Conservation (phyloP, 768 basidiomycete genomes). For the Boletus rubropictus region DNA sequence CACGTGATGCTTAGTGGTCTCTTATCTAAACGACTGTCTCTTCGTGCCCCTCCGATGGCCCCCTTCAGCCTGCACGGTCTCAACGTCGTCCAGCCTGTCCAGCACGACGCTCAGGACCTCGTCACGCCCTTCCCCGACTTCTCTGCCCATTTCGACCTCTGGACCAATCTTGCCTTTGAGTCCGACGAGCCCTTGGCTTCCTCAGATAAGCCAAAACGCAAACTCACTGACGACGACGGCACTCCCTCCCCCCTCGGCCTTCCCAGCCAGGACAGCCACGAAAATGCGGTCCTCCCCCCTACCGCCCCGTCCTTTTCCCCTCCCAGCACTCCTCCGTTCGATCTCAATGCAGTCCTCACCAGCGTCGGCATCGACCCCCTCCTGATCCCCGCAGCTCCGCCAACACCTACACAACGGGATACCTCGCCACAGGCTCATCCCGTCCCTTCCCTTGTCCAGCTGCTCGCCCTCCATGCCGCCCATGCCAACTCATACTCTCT, state of each 20-base stretch:
- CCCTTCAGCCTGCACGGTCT: constrained; percentile 70
- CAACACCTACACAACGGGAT: constrained; percentile 26
- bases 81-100: constrained; percentile 65
- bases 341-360: constrained; percentile 34
- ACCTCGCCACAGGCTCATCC: constrained; percentile 14
- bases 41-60: constrained; percentile 38
- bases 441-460: constrained; percentile 61
- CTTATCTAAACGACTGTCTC: neutral
- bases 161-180: constrained; percentile 79
- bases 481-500: constrained; percentile 23
- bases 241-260: neutral
- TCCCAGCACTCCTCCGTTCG: constrained; percentile 38
- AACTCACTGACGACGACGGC: constrained; percentile 35
- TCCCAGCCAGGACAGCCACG: constrained; percentile 49
- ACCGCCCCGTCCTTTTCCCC: constrained; percentile 27
- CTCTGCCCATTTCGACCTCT: constrained; percentile 71
- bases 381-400: constrained; percentile 26
- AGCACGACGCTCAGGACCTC: constrained; percentile 46
- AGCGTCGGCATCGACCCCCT: constrained; percentile 42
- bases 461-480: constrained; percentile 56
- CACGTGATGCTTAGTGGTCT: constrained; percentile 10
- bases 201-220: constrained; percentile 30
- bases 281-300: constrained; percentile 51
- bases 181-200: constrained; percentile 58
- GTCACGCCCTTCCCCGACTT: constrained; percentile 66